phyloP scores from a whole-genome alignment of 306 rosid genomes.

The Malus sylvestris region DNA sequence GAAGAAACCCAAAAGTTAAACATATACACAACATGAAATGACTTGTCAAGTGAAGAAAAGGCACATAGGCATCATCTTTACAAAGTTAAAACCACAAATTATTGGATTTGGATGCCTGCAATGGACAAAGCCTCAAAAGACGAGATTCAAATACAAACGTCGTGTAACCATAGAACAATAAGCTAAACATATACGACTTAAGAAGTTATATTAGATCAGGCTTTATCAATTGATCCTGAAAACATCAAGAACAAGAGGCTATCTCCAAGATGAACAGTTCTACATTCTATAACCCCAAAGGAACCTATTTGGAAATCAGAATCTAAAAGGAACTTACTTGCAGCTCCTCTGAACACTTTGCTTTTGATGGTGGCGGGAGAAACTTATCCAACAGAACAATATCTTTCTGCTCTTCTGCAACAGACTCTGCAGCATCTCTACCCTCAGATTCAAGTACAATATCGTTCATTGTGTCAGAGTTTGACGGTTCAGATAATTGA shows the following conservation, averaged over 20 bases:
- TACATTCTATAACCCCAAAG: not conserved
- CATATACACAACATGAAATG: not conserved
- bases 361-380: constrained; percentile 72
- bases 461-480: constrained; percentile 39
- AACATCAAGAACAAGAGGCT: not conserved
- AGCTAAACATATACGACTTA: not conserved
- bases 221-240: not conserved
- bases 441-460: constrained; percentile 37
- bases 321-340: constrained; percentile 52
- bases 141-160: not conserved
- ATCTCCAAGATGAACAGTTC: not conserved
- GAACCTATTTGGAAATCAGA: not conserved
- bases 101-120: not conserved
- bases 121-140: not conserved
- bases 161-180: not conserved
- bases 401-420: constrained; percentile 39
- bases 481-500: constrained; percentile 43
- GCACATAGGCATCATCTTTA: not conserved
- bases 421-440: constrained; percentile 36
- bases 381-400: constrained; percentile 54
- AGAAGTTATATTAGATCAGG: not conserved
- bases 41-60: not conserved
- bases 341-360: constrained; percentile 70
- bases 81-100: not conserved
- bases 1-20: not conserved